phyloP scores from a whole-genome alignment of 1,139 yeast genomes.

The Starmera stellimalicola region DNA sequence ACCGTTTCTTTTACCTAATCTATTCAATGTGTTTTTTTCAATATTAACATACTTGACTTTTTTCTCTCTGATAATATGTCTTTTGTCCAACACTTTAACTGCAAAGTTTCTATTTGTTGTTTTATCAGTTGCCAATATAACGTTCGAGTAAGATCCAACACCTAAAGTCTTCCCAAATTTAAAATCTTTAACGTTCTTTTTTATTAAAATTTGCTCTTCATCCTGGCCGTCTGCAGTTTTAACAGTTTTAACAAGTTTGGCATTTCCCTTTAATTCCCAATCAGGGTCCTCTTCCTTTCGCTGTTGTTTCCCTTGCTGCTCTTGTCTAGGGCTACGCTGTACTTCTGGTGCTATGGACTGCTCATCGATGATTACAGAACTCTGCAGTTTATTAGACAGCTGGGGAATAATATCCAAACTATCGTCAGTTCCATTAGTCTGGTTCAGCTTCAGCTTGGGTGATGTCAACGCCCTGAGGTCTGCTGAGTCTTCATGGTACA shows the following conservation, averaged over 20 bases:
- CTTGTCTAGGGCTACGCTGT: no score
- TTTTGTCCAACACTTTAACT: constrained; percentile 62
- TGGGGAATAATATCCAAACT: constrained; percentile 8
- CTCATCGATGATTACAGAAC: not conserved
- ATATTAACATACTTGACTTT: constrained; percentile 74
- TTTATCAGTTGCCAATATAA: constrained; percentile 55
- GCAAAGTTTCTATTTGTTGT: constrained; percentile 55
- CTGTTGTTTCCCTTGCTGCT: constrained; percentile 1
- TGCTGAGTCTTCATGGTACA: constrained; percentile 16
- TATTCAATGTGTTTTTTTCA: constrained; percentile 65
- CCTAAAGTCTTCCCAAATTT: constrained; percentile 66
- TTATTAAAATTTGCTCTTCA: constrained; percentile 33
- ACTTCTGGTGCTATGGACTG: no score
- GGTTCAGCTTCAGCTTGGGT: constrained; percentile 15
- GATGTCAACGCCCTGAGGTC: constrained; percentile 18
- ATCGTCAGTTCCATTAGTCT: constrained; percentile 16
- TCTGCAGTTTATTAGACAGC: constrained; percentile 1
- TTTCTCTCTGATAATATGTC: constrained; percentile 68
- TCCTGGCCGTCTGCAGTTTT: constrained; percentile 35
- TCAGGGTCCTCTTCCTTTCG: constrained; percentile 8
- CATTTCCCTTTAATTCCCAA: constrained; percentile 37
- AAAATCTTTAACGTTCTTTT: constrained; percentile 56
- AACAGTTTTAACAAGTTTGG: constrained; percentile 37
- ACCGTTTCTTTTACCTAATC: constrained; percentile 60
- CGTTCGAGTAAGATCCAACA: constrained; percentile 78